phyloP scores from a whole-genome alignment of 1,284 basidiomycete species.

The Heterobasidion parviporum region DNA sequence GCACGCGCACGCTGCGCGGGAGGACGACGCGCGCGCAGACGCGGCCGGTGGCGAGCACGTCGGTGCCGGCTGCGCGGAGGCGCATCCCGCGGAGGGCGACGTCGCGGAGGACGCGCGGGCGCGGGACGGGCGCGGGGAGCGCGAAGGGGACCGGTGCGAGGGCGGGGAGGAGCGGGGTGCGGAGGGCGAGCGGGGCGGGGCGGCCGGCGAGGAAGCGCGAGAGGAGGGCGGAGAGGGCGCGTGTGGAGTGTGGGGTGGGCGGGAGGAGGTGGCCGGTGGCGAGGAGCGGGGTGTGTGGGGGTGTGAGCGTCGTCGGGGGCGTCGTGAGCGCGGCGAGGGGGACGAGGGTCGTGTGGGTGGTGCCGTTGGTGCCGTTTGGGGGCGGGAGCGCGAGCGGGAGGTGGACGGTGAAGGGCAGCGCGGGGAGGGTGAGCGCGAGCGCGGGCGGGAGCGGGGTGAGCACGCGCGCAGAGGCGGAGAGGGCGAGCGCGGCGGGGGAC shows the following conservation, averaged over 20 bases:
- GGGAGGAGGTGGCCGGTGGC: slow-evolving; percentile 55
- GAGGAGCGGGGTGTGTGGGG: slow-evolving; percentile 57
- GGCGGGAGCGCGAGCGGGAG: slow-evolving; percentile 33
- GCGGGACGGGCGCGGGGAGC: slow-evolving; percentile 57
- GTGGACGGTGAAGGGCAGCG: slow-evolving; percentile 54
- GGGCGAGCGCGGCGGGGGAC: slow-evolving; percentile 18
- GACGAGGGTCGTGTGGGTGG: slow-evolving; percentile 20
- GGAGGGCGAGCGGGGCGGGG: slow-evolving; percentile 48
- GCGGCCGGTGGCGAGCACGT: slow-evolving; percentile 57
- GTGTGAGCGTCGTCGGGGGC: slow-evolving; percentile 46
- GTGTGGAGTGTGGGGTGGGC: slow-evolving; percentile 32
- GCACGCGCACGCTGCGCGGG: slow-evolving; percentile 56
- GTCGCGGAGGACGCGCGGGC: slow-evolving; percentile 55
- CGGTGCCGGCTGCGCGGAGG: slow-evolving; percentile 38
- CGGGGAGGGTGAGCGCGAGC: slow-evolving; percentile 41
- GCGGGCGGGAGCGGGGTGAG: slow-evolving; percentile 43
- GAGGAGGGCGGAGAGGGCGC: slow-evolving; percentile 51
- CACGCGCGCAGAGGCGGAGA: slow-evolving; percentile 43
- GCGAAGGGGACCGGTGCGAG: slow-evolving; percentile 15
- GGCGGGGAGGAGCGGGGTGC: slow-evolving; percentile 41
- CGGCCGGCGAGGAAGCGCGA: slow-evolving; percentile 50
- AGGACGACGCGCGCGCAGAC: slow-evolving; percentile 58
- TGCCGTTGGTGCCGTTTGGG: slow-evolving; percentile 2
- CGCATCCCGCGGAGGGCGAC: slow-evolving; percentile 71
- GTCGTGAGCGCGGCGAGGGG: slow-evolving; percentile 48